Evolutionary conservation across 495 filamentous ascomycete genomes (phyloP), one percentile per base, ranked within the genome.

Genomic region (Penicillium egyptiacum): DNA sequence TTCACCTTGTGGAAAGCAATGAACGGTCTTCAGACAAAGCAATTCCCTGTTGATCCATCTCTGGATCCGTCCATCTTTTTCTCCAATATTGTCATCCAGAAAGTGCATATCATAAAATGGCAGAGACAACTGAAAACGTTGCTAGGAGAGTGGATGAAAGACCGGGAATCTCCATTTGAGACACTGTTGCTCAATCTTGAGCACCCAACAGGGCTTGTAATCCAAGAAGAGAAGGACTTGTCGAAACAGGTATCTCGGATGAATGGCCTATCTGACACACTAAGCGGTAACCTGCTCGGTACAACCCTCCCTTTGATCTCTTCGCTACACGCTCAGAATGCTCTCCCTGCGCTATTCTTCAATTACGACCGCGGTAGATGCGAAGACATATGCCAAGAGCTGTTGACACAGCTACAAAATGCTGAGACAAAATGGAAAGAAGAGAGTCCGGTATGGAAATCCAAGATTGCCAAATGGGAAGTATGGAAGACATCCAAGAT

Each of bases 261-360:
- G 26, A 28, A 22, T 50, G 26, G n/a, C 19, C n/a, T 28, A 17
- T 35, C 26, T 22, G 48, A 45, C 3, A 16, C n/a, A 3, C 17
- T 49, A 7, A 14, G 43, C 7, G 22, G 42, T 16, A 33, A 50
- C 11, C 56, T 86, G 11, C 58, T 71, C 6, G 47, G 67, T 5
- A 82, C 78, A 5, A 83, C 81, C 3, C 73, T 91, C 20, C 81
- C 85, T 0, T 65, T 91, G 31, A 73, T 90, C 0, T 74, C 68
- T 25, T 77, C 83, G 14, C 78, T 93, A 1, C 81, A 90, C 49
- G 69, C 76, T 3, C 78, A 81, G 55, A 78, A 81, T 53, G 88
- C 86, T 3, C 75, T 93, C 5, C 89, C 89, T 0, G 88, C 86
- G 0, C 80, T 93, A 16, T 58, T 92, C 5, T 92, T 93, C 76